Evolutionary conservation across 768 basidiomycete species (phyloP).

Genomic region (Lepiota venenata): DNA sequence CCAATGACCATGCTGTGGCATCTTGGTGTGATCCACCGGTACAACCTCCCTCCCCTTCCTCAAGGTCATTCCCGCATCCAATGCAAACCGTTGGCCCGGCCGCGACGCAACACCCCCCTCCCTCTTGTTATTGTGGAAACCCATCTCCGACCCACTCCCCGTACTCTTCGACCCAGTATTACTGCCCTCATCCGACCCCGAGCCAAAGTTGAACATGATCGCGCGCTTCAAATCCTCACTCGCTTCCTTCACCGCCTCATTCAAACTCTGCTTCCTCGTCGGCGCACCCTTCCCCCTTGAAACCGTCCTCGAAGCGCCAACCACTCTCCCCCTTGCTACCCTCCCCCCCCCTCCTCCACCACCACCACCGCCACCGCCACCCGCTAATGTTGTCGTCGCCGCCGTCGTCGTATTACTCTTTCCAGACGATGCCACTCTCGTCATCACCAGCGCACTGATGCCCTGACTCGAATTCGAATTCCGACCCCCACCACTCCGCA

Average conservation of each 20-base stretch:
- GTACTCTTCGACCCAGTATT: slow-evolving; percentile 7
- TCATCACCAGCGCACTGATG: slow-evolving; percentile 1
- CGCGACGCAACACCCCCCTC: not conserved
- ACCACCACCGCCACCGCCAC: not conserved
- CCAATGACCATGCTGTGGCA: not conserved
- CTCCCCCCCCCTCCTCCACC: not conserved
- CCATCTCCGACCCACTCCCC: not conserved
- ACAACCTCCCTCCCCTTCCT: not conserved
- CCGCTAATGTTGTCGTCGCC: too few species aligned
- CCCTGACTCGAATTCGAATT: slow-evolving; percentile 1
- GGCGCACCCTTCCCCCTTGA: not conserved
- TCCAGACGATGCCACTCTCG: not conserved
- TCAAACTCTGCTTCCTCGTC: slow-evolving; percentile 2
- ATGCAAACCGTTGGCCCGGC: not conserved
- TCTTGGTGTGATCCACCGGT: slow-evolving; percentile 2
- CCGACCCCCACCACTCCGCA: slow-evolving; percentile 10
- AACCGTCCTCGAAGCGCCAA: not conserved
- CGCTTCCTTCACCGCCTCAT: not conserved
- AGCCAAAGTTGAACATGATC: slow-evolving; percentile 7
- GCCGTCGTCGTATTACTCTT: too few species aligned
- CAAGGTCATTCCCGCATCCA: not conserved
- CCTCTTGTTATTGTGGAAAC: not conserved
- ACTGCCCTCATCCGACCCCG: slow-evolving; percentile 1
- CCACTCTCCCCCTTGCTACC: not conserved
- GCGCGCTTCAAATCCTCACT: slow-evolving; percentile 4